Conservation (phyloP, 2,329 filamentous ascomycete species). For the Xylaria arbuscula region DNA sequence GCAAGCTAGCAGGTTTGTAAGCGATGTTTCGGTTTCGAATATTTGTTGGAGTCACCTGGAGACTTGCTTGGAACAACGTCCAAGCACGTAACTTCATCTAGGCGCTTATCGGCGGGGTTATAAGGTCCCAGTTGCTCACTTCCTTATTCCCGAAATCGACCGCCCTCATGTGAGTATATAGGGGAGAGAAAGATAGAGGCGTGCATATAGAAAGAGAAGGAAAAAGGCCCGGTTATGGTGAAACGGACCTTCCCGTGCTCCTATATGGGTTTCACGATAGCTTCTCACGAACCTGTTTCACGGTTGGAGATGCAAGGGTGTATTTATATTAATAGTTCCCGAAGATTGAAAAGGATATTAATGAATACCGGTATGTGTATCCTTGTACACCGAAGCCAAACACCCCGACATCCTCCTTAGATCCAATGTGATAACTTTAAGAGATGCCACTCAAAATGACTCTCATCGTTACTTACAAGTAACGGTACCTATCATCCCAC, state of each 20-base stretch:
- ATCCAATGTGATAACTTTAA: no score
- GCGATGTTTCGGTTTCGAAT: constrained; percentile 15
- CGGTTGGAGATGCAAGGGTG: neutral
- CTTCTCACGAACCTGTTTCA: neutral
- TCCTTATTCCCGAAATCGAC: no score
- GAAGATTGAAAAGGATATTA: no score
- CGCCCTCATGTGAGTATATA: no score
- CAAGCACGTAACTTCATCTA: neutral
- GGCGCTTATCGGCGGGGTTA: neutral
- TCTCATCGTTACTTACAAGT: no score
- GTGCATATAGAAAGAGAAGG: neutral
- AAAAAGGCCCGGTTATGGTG: neutral
- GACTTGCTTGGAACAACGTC: neutral
- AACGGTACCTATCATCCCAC: no score
- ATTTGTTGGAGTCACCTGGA: neutral
- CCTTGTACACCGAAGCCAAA: no score
- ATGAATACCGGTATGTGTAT: no score
- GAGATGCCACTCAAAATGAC: no score
- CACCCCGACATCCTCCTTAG: no score
- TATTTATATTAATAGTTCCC: no score
- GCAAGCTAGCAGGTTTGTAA: constrained; percentile 14
- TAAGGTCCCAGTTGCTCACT: no score
- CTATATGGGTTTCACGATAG: neutral
- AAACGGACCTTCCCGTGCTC: neutral
- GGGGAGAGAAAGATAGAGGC: neutral